These are phyloP conservation scores for Paramecium biaurelia DNA, from an alignment of 73 alveolate species.

Conservation along the genomic window DNA sequence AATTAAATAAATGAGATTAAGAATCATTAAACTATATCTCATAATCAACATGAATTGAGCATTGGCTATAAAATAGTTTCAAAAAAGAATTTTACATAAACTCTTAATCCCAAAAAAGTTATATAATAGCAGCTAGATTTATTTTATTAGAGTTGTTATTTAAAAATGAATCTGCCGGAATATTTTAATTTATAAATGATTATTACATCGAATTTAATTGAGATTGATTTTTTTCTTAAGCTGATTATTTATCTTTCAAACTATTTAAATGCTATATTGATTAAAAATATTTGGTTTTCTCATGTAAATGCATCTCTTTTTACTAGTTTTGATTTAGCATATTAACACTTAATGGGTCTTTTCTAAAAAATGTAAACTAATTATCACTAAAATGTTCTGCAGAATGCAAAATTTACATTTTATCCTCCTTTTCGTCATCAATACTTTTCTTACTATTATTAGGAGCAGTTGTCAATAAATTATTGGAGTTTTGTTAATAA, in stretches of 20 bases:
- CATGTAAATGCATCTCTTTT: background rate
- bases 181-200: background rate
- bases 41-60: background rate
- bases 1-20: background rate
- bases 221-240: background rate
- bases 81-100: background rate
- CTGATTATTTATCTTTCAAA: background rate
- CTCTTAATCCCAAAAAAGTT: background rate
- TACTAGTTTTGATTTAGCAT: background rate
- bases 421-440: background rate
- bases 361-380: background rate
- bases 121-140: background rate
- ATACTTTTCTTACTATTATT: background rate
- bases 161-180: background rate
- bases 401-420: background rate
- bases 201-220: background rate
- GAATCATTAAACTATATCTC: background rate
- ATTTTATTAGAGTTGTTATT: background rate
- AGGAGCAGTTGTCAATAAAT: background rate
- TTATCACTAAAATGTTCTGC: background rate
- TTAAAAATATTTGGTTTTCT: background rate
- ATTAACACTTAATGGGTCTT: background rate
- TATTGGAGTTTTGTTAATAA: background rate
- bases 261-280: background rate
- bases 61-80: background rate